Base-by-base conservation (phyloP, 495 filamentous ascomycete species). In the Penicillium cosmopolitanum region DNA sequence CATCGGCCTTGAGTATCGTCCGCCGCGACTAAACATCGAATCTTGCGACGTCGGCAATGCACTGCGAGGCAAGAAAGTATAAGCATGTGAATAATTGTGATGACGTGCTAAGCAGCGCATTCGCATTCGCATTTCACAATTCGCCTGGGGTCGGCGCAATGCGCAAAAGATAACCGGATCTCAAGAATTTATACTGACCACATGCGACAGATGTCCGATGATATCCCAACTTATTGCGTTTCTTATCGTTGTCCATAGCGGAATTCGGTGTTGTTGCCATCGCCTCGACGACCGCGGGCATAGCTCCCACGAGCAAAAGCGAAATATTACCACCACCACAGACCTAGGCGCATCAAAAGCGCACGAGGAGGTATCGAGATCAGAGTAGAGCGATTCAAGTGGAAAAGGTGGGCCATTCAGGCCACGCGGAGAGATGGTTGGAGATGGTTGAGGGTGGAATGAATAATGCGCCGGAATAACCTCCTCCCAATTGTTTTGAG, bases 121-220 rank as follows among this genome's bases (percentile, higher is more conserved):
- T 13, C 19, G n/a, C 54, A 19, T 19, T 38, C 19, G n/a, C 54
- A 19, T 19, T 38, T 38, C 42, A 16, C 42, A 38, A 38, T 1
- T 38, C 15, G 11, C 36, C 12, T 36, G 31, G 28, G n/a, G 34
- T 18, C n/a, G 5, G 55, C 55, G 47, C 28, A 51, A 42, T 34
- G 5, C 3, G 19, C 31, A 40, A 36, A 35, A 23, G 53, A 25
- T 46, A 19, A 44, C n/a, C n/a, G 16, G 8, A 31, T 31, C 28
- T 31, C 28, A 31, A 19, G 53, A 31, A 25, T 23, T 52, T 40
- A 43, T 55, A 87, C 93, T 87, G 83, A 98, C 95, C 90, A 82
- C 95, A 98, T 64, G 95, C 95, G 72, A 98, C 92, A 56, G 95
- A 96, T 36, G 93, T 97, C 57, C 95, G 88, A 80, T 97, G 94